Evolutionary conservation across 1,284 basidiomycete species (phyloP), one percentile per base, ranked within the genome.

Genomic region (Moesziomyces sp.): DNA sequence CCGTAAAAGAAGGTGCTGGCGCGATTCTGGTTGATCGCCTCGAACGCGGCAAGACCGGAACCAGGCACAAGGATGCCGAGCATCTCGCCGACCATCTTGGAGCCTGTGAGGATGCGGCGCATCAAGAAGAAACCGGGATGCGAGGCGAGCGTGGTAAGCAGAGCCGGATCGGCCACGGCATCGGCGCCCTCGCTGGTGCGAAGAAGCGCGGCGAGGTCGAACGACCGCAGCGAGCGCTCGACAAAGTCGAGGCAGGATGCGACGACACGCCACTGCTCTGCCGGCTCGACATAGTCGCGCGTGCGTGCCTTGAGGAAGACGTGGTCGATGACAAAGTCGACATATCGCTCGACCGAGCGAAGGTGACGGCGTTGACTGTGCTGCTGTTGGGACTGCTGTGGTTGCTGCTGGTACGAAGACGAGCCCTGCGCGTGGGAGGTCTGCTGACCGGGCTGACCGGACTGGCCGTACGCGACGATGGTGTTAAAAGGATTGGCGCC

Each of bases 101-200:
- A 88, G 50, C 89, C 89, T 19, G 90, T 91, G 47, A 98, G 87
- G 9, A 98, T 82, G 1, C 93, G 89, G 49, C 91, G 89, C 85
- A 96, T 89, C 54, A 98, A 86, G 53, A 93, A 90, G 83, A 93
- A 95, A 1, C 94, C 96, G 0, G 96, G 94, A 83, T 97, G 93
- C 52, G 62, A 67, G 24, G 64, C 72, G 2, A 91, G 76, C 33
- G 72, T 77, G 4, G 67, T 73, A 33, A 84, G 58, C 48, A 54
- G 79, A 1, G 81, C 79, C 0, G 85, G 77, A 18, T 80, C 79
- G 4, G 70, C 55, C 5, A 69, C 67, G 11, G 66, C 68, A 13
- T 73, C 68, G 26, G 71, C 48, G 19, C 69, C 58, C 8, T 81
- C 60, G 45, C 52, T 63, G 45, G 28, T 55, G 26, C 43, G 47